Evolutionary conservation across 129 eudicot genomes (phyloP), one percentile per base, ranked within the genome.

Genomic region (Cynara cardunculus): DNA sequence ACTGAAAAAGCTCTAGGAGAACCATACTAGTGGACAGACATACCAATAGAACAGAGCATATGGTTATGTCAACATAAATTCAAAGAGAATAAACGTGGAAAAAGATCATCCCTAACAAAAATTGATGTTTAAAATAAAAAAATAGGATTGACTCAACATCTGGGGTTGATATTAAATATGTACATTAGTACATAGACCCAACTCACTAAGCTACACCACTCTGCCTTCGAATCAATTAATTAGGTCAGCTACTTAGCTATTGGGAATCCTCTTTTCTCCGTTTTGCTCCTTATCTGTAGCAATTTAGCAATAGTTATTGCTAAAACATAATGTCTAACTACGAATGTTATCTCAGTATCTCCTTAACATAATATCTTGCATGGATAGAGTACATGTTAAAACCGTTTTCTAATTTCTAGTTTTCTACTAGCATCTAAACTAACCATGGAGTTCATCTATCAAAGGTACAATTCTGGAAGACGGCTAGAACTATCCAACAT

Each of bases 291-390:
- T 22, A 64, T 62, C 13, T 32, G 72, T 64, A 64, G 22, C 80
- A 59, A 62, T 70, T 65, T 19, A 77, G 28, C 27, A 37, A 49
- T 49, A 49, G 22, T 49, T 49, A 49, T 49, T 49, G 62, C 62
- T 14, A 49, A 49, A 49, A 49, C 21, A 14, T 49, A 49, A 16
- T n/a, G 16, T 49, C 62, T 49, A n/a, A 65, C 3, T 34, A 77
- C 8, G 62, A 64, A 62, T 34, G 25, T 24, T 24, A 62, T 62
- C 61, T 76, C 69, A 76, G 72, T 14, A 32, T 76, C 72, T 31
- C 56, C 41, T 76, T 34, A 35, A 62, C 32, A 34, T 22, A 49
- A 49, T n/a, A 62, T 77, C 59, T 77, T 77, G 61, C 81, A 35
- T 65, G 41, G 65, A 66, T 49, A 4, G 19, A 49, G 62, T 49